These are phyloP conservation scores for Pythium chondricola DNA, from an alignment of 352 stramenopile genomes.

Conservation along the genomic window DNA sequence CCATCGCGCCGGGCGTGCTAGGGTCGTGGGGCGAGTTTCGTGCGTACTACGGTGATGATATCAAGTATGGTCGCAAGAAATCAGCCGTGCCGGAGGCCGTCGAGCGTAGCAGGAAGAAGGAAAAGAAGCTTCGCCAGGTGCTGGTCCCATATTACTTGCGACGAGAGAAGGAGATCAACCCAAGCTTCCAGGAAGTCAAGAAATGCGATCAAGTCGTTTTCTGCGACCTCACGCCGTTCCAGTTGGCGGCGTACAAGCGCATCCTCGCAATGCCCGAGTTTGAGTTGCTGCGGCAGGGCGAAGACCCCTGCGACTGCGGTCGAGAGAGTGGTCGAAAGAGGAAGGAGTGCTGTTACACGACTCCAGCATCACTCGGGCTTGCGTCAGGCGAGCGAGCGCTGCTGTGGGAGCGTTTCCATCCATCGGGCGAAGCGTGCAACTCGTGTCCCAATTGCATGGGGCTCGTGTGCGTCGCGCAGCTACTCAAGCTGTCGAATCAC, in stretches of 20 bases:
- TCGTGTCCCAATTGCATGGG: conserved; percentile 71
- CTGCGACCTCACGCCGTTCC: conserved; percentile 64
- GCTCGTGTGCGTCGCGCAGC: conserved; percentile 61
- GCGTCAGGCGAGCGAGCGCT: conserved; percentile 19
- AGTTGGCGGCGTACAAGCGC: conserved; percentile 63
- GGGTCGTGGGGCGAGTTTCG: conserved; percentile 63
- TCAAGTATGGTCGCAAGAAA: conserved; percentile 81
- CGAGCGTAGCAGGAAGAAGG: conserved; percentile 54
- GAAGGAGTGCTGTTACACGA: conserved; percentile 63
- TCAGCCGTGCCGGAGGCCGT: conserved; percentile 58
- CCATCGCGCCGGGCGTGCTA: conserved; percentile 57
- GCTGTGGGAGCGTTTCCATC: conserved; percentile 66
- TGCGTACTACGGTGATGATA: conserved; percentile 74
- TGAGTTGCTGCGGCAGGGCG: conserved; percentile 49
- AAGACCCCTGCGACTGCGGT: conserved; percentile 61
- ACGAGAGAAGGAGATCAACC: conserved; percentile 71
- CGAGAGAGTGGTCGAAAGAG: conserved; percentile 46
- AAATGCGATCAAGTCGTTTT: conserved; percentile 80
- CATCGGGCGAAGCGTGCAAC: conserved; percentile 32
- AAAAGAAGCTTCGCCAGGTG: conserved; percentile 52
- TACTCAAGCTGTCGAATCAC: conserved; percentile 78
- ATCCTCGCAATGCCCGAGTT: conserved; percentile 72
- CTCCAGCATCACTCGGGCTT: conserved; percentile 15
- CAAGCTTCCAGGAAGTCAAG: conserved; percentile 56
- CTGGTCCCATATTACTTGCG: conserved; percentile 63